A percentile compares a stretch with the other conserved stretches of the same genome.
These are phyloP conservation scores for Litchi chinensis DNA, from an alignment of 345 rosid species.

Conservation along the genomic window DNA sequence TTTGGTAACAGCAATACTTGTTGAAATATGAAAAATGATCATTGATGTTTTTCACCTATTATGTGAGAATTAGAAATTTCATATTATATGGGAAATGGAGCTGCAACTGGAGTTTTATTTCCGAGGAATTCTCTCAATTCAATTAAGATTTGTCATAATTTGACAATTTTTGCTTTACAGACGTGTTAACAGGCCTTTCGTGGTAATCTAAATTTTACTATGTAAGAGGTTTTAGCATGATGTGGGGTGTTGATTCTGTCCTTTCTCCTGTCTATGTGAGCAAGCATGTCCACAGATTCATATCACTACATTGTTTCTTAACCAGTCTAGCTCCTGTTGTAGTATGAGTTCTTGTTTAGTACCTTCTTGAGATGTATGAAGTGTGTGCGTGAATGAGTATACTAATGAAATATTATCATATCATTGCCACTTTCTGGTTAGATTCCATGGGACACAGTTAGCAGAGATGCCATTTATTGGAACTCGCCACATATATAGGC, in stretches of 20 bases:
- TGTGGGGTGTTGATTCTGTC: background rate
- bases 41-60: background rate
- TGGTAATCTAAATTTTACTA: background rate
- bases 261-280: background rate
- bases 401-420: conserved; percentile 14
- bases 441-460: conserved; percentile 74
- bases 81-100: background rate
- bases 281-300: background rate
- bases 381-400: background rate
- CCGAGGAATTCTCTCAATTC: background rate
- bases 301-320: background rate
- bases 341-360: conserved; percentile 3
- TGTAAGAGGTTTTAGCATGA: background rate
- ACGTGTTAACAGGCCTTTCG: background rate
- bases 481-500: conserved; percentile 80
- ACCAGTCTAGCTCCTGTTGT: background rate
- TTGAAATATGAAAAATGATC: background rate
- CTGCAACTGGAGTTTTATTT: background rate
- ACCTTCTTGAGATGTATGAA: background rate
- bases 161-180: background rate
- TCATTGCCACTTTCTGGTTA: conserved; percentile 21
- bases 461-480: conserved; percentile 99
- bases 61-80: background rate
- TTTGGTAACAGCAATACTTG: background rate
- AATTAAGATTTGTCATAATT: background rate